Evolutionary conservation across 2,329 filamentous ascomycete species (phyloP).

Genomic region (Alternaria dauci): DNA sequence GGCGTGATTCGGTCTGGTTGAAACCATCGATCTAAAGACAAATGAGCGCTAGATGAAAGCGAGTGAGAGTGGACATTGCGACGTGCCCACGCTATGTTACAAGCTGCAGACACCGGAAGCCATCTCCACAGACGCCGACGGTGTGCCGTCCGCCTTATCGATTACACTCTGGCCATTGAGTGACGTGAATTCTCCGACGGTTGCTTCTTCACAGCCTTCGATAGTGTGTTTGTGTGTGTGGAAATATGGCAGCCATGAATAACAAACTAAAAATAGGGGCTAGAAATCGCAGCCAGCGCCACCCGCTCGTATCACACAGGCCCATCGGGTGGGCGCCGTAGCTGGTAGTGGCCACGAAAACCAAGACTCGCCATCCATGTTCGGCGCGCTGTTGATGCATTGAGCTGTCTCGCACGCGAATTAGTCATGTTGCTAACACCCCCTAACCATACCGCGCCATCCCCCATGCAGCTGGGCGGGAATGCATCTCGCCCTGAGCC

Average conservation of each 20-base stretch:
- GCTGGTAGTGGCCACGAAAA: slow-evolving; percentile 31
- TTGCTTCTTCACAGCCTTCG: slow-evolving; percentile 1
- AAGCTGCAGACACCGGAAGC: slow-evolving; percentile 4
- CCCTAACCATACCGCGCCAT: slow-evolving; percentile 24
- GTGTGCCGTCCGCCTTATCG: slow-evolving; percentile 12
- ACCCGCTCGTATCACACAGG: slow-evolving; percentile 28
- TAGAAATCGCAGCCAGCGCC: slow-evolving; percentile 18
- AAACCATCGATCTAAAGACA: slow-evolving; percentile 7
- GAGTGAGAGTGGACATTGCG: slow-evolving; percentile 10
- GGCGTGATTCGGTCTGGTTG: slow-evolving; percentile 9
- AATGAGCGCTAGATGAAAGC: slow-evolving; percentile 14
- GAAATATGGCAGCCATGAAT: slow-evolving; percentile 10
- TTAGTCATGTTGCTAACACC: slow-evolving; percentile 15
- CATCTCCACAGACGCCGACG: slow-evolving; percentile 12
- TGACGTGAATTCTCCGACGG: neutral
- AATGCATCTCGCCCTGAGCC: slow-evolving; percentile 35
- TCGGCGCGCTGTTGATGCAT: slow-evolving; percentile 20
- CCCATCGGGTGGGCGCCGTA: slow-evolving; percentile 26
- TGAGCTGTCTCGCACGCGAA: slow-evolving; percentile 9
- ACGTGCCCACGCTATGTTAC: slow-evolving; percentile 7
- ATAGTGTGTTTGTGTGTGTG: neutral
- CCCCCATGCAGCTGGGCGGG: slow-evolving; percentile 27
- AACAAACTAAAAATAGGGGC: slow-evolving; percentile 33
- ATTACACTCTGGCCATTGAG: neutral
- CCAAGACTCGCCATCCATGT: slow-evolving; percentile 27